phyloP scores from a whole-genome alignment of 805 yeast genomes.

The Schwanniomyces polymorphus region DNA sequence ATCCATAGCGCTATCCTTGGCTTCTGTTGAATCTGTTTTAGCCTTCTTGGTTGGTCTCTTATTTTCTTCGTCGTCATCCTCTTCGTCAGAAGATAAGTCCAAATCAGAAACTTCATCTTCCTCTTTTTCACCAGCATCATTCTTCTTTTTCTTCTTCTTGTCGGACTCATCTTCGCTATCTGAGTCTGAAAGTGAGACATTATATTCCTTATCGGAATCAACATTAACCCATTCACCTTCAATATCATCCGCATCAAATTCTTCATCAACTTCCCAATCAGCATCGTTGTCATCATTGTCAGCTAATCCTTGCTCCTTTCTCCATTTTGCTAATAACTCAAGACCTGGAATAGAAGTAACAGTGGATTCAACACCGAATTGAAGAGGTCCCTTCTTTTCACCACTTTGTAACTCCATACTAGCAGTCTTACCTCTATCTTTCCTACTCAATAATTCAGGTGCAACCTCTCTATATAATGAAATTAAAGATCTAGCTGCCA shows the following conservation, averaged over 20 bases:
- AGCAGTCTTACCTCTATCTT: slow-evolving; percentile 93
- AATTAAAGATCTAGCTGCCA: slow-evolving; percentile 89
- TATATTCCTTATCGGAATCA: slow-evolving; percentile 77
- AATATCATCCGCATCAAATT: slow-evolving; percentile 51
- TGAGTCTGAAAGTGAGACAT: slow-evolving; percentile 52
- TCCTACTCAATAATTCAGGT: slow-evolving; percentile 88
- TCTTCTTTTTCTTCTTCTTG: slow-evolving; percentile 22
- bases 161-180: slow-evolving; percentile 32
- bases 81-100: slow-evolving; percentile 40
- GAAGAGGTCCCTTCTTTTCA: slow-evolving; percentile 50
- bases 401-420: slow-evolving; percentile 74
- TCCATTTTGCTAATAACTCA: slow-evolving; percentile 88
- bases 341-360: slow-evolving; percentile 85
- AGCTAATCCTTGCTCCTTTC: slow-evolving; percentile 55
- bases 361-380: slow-evolving; percentile 73
- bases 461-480: slow-evolving; percentile 90
- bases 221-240: slow-evolving; percentile 94
- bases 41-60: slow-evolving; percentile 26
- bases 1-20: slow-evolving; percentile 14
- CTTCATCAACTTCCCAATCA: slow-evolving; percentile 63
- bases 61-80: slow-evolving; percentile 19
- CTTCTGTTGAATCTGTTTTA: slow-evolving; percentile 14
- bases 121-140: slow-evolving; percentile 21
- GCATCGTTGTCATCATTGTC: slow-evolving; percentile 51
- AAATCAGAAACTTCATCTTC: slow-evolving; percentile 44